These are phyloP conservation scores for Platismatia glauca DNA, from an alignment of 495 filamentous ascomycete species.

Conservation along the genomic window DNA sequence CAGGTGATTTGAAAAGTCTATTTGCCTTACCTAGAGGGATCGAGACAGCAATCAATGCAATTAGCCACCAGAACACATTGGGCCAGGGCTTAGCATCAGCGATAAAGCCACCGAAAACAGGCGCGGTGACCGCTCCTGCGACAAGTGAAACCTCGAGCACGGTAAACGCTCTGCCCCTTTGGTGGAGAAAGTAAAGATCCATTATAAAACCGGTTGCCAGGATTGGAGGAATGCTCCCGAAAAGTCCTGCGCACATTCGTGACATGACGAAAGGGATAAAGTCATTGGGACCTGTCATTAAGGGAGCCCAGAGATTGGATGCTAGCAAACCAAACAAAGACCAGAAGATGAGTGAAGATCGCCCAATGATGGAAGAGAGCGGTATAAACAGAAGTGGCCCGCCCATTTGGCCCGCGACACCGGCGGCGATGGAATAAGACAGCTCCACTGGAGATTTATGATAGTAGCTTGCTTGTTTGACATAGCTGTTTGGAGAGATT, in stretches of 20 bases:
- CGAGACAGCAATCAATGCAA: slow-evolving; percentile 34
- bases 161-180: slow-evolving; percentile 39
- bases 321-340: slow-evolving; percentile 30
- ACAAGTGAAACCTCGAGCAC: slow-evolving; percentile 34
- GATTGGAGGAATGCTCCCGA: slow-evolving; percentile 33
- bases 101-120: slow-evolving; percentile 41
- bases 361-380: slow-evolving; percentile 32
- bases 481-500: neutral
- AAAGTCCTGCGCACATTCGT: slow-evolving; percentile 35
- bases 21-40: neutral
- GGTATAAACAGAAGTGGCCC: slow-evolving; percentile 40
- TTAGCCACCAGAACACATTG: slow-evolving; percentile 44
- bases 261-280: slow-evolving; percentile 40
- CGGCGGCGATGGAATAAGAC: slow-evolving; percentile 28
- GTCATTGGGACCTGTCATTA: slow-evolving; percentile 35
- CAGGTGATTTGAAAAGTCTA: neutral
- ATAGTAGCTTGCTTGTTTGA: slow-evolving; percentile 4
- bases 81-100: slow-evolving; percentile 34
- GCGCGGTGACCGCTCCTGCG: slow-evolving; percentile 36
- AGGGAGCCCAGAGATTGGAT: slow-evolving; percentile 35
- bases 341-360: slow-evolving; percentile 39
- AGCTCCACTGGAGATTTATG: slow-evolving; percentile 12
- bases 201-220: slow-evolving; percentile 36
- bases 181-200: slow-evolving; percentile 40
- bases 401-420: slow-evolving; percentile 34